Base-by-base conservation (phyloP, 345 rosid genomes). In the Murraya koenigii region DNA sequence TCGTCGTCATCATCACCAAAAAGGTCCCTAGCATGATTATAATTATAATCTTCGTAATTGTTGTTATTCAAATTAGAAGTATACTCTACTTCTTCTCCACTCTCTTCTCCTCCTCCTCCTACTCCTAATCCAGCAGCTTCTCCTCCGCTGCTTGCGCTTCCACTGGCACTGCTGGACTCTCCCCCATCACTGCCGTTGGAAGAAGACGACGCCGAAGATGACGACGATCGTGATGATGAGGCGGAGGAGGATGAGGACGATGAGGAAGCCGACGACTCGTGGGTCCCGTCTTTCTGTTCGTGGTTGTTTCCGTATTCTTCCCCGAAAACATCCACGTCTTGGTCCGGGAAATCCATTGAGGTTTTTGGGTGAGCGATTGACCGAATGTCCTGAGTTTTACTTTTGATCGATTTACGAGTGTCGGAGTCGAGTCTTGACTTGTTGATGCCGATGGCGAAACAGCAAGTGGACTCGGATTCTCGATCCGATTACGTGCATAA, bases 211-310 rank as follows among this genome's bases (percentile, higher is more conserved):
- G 71, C 80, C 20, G 86, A 62, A 22, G 83, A 80, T 3, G 86
- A 84, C 8, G 84, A 85, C 17, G 82, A 88, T 44, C 79, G 82
- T 4, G 84, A 80, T 9, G 88, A 84, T 0, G 92, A 87, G 0
- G 93, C 82, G 0, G 92, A 84, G 0, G 92, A 83, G 3, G 93
- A 88, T 0, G 92, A 86, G 17, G 83, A 85, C 15, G 89, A 81
- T 2, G 91, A 87, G 13, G 87, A 82, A 20, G 94, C 86, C 30
- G 86, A 89, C 0, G 95, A 92, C 49, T 83, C 71, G 77, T 49
- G 90, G 38, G 88, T 70, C 7, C 79, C 86, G 71, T 79, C 84
- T 61, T 49, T 33, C 28, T 66, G 62, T 7, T 69, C 81, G 39
- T 61, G 56, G 52, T 75, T 62, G 38, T 72, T 62, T 7, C 66